These are phyloP conservation scores for Pseudonitzschia multistriata DNA, from an alignment of 108 stramenopile genomes.

Conservation along the genomic window DNA sequence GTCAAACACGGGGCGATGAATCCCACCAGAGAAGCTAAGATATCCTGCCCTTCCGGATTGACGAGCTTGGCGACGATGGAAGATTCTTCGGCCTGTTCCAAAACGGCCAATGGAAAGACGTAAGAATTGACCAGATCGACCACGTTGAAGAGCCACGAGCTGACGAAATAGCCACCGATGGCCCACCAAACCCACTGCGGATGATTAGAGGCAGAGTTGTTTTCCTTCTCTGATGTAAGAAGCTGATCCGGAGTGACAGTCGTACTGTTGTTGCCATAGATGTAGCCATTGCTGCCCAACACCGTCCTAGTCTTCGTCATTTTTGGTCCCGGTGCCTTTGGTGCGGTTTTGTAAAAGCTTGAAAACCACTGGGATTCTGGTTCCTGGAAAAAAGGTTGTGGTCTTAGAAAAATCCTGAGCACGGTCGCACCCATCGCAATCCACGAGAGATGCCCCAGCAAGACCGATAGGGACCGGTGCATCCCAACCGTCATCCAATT, in stretches of 20 bases:
- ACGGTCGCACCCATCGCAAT: conserved; percentile 65
- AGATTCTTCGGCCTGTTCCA: conserved; percentile 58
- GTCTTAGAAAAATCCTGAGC: conserved; percentile 57
- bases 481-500: conserved; percentile 74
- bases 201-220: neutral
- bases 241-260: neutral
- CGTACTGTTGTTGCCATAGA: neutral
- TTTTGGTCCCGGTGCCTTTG: conserved; percentile 3
- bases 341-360: conserved; percentile 13
- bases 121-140: conserved; percentile 87
- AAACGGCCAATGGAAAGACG: conserved; percentile 66
- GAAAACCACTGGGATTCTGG: conserved; percentile 37
- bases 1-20: conserved; percentile 91
- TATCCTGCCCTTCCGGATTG: conserved; percentile 89
- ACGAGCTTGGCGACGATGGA: conserved; percentile 83
- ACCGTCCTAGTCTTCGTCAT: neutral
- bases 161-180: conserved; percentile 89
- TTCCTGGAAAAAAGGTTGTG: conserved; percentile 66
- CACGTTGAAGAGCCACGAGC: conserved; percentile 86
- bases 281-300: neutral
- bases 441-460: conserved; percentile 87
- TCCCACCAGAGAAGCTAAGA: conserved; percentile 76
- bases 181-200: conserved; percentile 90
- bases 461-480: conserved; percentile 83
- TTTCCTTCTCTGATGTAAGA: neutral